Evolutionary conservation across 1,284 basidiomycete species (phyloP).

Genomic region (Leccinum subrobustum): DNA sequence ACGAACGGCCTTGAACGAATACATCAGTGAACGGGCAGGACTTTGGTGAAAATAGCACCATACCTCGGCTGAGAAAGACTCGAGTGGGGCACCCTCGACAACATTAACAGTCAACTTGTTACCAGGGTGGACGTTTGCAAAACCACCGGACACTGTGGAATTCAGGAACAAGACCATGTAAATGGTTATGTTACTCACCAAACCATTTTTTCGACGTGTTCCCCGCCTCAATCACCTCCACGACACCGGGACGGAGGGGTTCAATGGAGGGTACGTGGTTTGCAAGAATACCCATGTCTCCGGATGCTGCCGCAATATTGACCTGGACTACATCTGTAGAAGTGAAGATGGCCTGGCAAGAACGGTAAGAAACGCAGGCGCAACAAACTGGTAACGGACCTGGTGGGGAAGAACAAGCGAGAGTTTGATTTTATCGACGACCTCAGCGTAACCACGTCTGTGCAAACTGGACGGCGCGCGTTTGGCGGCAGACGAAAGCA

Average conservation of each 20-base stretch:
- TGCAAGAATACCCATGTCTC: conserved; percentile 97
- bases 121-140: conserved; percentile 97
- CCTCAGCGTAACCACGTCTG: conserved; percentile 87
- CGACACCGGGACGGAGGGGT: conserved; percentile 86
- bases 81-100: conserved; percentile 93
- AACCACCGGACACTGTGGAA: conserved; percentile 86
- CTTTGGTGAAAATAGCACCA: neutral
- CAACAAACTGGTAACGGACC: conserved; percentile 49
- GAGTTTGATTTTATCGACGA: conserved; percentile 82
- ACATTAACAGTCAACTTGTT: conserved; percentile 97
- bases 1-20: conserved; percentile 72
- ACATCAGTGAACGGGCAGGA: conserved; percentile 9
- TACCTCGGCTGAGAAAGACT: conserved; percentile 87
- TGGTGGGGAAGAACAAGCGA: conserved; percentile 92
- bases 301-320: conserved; percentile 89
- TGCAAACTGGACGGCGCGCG: conserved; percentile 54
- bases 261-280: conserved; percentile 96
- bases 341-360: conserved; percentile 76
- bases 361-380: conserved; percentile 12
- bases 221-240: conserved; percentile 87
- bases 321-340: conserved; percentile 91
- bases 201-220: conserved; percentile 92
- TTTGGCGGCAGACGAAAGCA: conserved; percentile 62
- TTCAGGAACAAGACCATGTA: conserved; percentile 9
- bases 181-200: conserved; percentile 55